phyloP scores from a whole-genome alignment of 1,139 yeast genomes.

The Protomyces arabidopsidicola region DNA sequence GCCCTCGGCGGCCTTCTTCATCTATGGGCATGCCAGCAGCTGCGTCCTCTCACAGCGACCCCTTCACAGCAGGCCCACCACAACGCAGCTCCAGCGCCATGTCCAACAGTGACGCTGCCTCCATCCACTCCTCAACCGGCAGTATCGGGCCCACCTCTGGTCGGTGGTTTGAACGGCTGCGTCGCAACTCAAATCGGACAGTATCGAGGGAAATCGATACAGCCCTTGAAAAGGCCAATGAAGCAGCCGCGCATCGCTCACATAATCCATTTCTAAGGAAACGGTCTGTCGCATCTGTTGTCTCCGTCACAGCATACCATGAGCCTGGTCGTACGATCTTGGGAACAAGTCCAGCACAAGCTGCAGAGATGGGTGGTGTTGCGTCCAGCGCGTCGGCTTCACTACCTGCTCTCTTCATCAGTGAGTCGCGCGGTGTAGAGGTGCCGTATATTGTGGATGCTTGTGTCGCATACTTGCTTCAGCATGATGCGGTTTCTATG shows the following conservation, averaged over 20 bases:
- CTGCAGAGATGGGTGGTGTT: constrained; percentile 11
- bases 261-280: constrained; percentile 14
- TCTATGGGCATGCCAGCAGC: neutral
- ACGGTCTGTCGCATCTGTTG: constrained; percentile 7
- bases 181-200: constrained; percentile 4
- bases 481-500: constrained; percentile 5
- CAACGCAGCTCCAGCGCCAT: neutral
- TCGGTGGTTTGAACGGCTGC: neutral
- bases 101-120: neutral
- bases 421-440: neutral
- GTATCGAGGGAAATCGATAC: neutral
- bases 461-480: constrained; percentile 6
- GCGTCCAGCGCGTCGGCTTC: neutral
- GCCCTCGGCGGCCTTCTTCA: neutral
- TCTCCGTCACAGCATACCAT: neutral
- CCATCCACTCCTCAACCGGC: neutral
- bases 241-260: neutral
- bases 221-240: neutral
- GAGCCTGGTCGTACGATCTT: neutral
- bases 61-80: neutral
- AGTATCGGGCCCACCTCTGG: neutral
- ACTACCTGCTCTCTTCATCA: neutral
- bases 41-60: neutral
- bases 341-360: constrained; percentile 1
- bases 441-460: constrained; percentile 16